Base-by-base conservation (phyloP, 495 filamentous ascomycete genomes). In the Penicillium verhagenii region DNA sequence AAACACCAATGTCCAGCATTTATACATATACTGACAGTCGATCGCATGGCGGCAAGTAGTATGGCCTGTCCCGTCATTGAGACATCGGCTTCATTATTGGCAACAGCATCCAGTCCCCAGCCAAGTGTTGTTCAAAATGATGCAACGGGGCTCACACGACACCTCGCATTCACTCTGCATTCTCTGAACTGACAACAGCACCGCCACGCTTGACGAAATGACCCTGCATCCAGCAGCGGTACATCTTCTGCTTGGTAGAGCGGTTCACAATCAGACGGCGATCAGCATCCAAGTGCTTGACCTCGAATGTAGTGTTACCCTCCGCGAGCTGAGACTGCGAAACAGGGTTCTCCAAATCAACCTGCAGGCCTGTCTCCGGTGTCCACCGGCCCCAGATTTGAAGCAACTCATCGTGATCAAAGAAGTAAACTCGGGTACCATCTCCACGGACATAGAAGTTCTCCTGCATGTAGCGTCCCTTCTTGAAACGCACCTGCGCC, bases 401-500 rank as follows among this genome's bases (percentile, higher is more conserved):
- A 29, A 79, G 76, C 56, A 98, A 72, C 69, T 98, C 86, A 21
- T 91, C 86, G 68, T 84, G 79, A 28, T 96, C 91, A 63, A 98
- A 97, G 70, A 98, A 98, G 69, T 97, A 98, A 6, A 98, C 94
- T 20, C 94, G 84, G 7, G 94, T 98, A 4, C 94, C 94, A 66
- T 98, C 94, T 4, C 94, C 94, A 11, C 94, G 78, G 29, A 96
- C 86, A 71, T 98, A 98, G 59, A 97, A 98, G 66, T 96, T 97
- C 75, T 97, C 94, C 47, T 87, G 88, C 67, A 98, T 76, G 63
- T 90, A 97, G 46, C 94, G 80, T 13, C 88, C 89, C 70, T 94
- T 96, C 79, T 90, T 96, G 75, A 98, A 96, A 47, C 94, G 80
- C 45, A 98, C 95, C 78, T 98, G 94, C 13, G 94, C 92, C 51